Percentiles rank a stretch among this genome's conserved stretches.
Evolutionary conservation across 163 green algal species (phyloP).

Genomic region (Scenedesmus sp.): DNA sequence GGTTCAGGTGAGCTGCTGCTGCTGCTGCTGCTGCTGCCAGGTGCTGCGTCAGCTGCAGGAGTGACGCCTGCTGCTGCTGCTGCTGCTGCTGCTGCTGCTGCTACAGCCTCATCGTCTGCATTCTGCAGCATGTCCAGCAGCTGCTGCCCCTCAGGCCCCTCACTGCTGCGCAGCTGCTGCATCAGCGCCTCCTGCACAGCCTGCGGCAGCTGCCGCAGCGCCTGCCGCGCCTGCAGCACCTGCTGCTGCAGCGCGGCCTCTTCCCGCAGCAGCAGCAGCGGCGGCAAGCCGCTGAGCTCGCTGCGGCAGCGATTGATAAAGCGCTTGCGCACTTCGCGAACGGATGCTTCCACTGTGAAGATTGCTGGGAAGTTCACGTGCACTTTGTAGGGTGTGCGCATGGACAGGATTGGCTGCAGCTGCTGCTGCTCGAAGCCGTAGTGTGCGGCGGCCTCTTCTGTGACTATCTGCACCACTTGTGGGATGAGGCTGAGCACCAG

Average conservation of each 20-base stretch:
- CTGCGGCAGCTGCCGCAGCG: constrained; percentile 3
- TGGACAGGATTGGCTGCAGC: constrained; percentile 51
- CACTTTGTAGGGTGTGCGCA: constrained; percentile 72
- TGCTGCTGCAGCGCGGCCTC: constrained; percentile 29
- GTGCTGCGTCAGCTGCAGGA: not conserved
- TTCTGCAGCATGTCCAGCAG: not conserved
- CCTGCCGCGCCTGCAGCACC: not conserved
- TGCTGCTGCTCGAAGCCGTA: not conserved
- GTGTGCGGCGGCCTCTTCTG: constrained; percentile 24
- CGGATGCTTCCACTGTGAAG: constrained; percentile 59
- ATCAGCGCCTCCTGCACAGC: not conserved
- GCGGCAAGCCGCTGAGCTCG: constrained; percentile 35
- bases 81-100: constrained; percentile 2
- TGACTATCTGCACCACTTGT: constrained; percentile 41
- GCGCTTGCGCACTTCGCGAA: constrained; percentile 11
- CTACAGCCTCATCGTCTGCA: not conserved
- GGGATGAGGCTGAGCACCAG: constrained; percentile 56
- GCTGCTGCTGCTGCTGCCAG: not conserved
- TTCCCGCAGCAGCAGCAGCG: constrained; percentile 26
- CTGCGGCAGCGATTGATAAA: constrained; percentile 42
- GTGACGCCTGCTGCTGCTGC: constrained; percentile 9
- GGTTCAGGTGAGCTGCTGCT: not conserved
- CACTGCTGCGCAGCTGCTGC: not conserved
- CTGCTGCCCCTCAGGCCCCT: not conserved
- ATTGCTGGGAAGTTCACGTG: constrained; percentile 70